Evolutionary conservation across 2,329 filamentous ascomycete species (phyloP).

Genomic region (Diplocarpon mali): DNA sequence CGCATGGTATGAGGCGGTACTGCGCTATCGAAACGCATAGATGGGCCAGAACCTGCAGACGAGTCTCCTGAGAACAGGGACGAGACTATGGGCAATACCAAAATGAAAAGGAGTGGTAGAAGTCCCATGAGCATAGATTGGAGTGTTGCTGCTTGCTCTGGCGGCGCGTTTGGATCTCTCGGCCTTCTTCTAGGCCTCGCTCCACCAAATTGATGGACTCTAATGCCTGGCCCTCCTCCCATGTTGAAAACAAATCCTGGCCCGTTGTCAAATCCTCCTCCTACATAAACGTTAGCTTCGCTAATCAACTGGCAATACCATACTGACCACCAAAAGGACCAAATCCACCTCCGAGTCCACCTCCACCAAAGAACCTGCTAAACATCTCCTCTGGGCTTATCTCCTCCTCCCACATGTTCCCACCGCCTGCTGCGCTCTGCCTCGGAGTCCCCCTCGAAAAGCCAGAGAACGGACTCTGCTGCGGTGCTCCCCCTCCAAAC

Average conservation of each 20-base stretch:
- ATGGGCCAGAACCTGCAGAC: conserved; percentile 47
- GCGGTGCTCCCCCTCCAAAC: conserved; percentile 53
- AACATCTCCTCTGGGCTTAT: conserved; percentile 96
- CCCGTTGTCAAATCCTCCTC: conserved; percentile 57
- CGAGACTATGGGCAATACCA: conserved; percentile 73
- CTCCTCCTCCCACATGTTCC: conserved; percentile 71
- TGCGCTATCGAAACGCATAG: conserved; percentile 65
- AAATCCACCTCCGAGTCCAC: conserved; percentile 42
- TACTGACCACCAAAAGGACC: conserved; percentile 52
- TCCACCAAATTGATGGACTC: conserved; percentile 93
- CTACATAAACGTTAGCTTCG: conserved; percentile 10
- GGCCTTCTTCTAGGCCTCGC: conserved; percentile 65
- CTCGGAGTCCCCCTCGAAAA: conserved; percentile 38
- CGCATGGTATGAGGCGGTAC: conserved; percentile 61
- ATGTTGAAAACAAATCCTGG: conserved; percentile 94
- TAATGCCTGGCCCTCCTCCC: conserved; percentile 79
- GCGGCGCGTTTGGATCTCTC: conserved; percentile 45
- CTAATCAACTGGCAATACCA: conserved; percentile 15
- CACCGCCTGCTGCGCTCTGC: conserved; percentile 29
- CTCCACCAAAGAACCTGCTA: conserved; percentile 85
- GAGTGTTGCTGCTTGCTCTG: conserved; percentile 40
- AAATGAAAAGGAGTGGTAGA: conserved; percentile 79
- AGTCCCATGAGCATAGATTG: conserved; percentile 54
- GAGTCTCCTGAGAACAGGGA: conserved; percentile 57
- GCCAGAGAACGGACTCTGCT: conserved; percentile 52